Evolutionary conservation across 1,139 yeast genomes (phyloP).

Genomic region (Saccharomyces hybrid): DNA sequence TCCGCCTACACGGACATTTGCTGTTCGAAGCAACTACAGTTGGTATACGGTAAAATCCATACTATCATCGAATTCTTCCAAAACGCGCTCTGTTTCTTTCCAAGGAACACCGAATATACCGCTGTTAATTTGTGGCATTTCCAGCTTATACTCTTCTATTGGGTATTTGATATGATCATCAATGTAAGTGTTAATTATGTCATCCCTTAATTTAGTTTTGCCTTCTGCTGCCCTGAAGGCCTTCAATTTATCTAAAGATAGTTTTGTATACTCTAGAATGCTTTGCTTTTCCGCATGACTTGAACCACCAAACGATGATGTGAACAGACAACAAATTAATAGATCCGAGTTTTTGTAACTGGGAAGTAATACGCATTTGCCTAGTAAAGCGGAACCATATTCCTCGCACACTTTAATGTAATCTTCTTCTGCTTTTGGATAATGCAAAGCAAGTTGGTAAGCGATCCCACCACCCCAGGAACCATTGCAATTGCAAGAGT

Average conservation of each 20-base stretch:
- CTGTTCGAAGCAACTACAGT: background rate
- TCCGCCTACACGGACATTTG: background rate
- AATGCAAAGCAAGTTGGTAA: conserved; percentile 20
- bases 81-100: conserved; percentile 51
- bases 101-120: conserved; percentile 78
- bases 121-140: conserved; percentile 73
- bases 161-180: conserved; percentile 5
- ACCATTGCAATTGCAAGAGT: conserved; percentile 75
- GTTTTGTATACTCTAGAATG: conserved; percentile 17
- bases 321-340: conserved; percentile 24
- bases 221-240: background rate
- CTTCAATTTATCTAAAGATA: conserved; percentile 9
- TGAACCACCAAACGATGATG: conserved; percentile 22
- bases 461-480: conserved; percentile 78
- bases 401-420: conserved; percentile 21
- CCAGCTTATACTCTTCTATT: conserved; percentile 28
- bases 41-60: conserved; percentile 31
- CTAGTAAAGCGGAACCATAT: conserved; percentile 18
- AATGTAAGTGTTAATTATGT: conserved; percentile 2
- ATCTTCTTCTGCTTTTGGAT: conserved; percentile 23
- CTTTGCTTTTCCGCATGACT: conserved; percentile 13
- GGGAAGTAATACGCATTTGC: conserved; percentile 22
- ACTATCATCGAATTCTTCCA: conserved; percentile 35
- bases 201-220: background rate
- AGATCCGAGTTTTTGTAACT: conserved; percentile 15